Evolutionary conservation across 2,329 filamentous ascomycete genomes (phyloP).

Genomic region (Aspergillus tubingensis): DNA sequence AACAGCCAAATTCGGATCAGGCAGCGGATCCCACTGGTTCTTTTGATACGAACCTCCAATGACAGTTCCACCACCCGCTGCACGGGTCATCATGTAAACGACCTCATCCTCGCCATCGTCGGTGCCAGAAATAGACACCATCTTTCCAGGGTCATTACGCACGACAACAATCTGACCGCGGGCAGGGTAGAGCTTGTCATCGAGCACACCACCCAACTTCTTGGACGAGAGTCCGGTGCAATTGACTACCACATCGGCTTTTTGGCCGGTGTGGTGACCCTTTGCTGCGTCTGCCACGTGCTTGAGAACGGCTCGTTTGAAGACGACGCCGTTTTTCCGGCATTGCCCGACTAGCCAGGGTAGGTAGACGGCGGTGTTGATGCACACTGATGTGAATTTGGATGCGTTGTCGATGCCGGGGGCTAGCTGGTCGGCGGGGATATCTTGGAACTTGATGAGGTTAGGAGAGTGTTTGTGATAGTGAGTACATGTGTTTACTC

Average conservation of each 20-base stretch:
- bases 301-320: constrained; percentile 64
- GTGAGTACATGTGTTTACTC: constrained; percentile 23
- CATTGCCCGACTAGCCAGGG: constrained; percentile 83
- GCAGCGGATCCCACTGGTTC: constrained; percentile 74
- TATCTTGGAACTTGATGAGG: constrained; percentile 57
- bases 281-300: constrained; percentile 71
- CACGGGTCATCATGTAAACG: constrained; percentile 80
- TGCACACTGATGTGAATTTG: constrained; percentile 81
- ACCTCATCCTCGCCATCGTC: constrained; percentile 73
- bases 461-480: not conserved
- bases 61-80: constrained; percentile 74
- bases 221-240: constrained; percentile 77
- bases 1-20: constrained; percentile 75
- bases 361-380: constrained; percentile 87
- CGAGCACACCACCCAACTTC: constrained; percentile 78
- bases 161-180: constrained; percentile 85
- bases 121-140: constrained; percentile 70
- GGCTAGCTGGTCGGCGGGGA: constrained; percentile 61
- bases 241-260: constrained; percentile 74
- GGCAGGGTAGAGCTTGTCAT: constrained; percentile 70
- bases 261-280: constrained; percentile 59
- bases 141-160: constrained; percentile 71
- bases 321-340: constrained; percentile 67
- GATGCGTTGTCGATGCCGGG: constrained; percentile 70
- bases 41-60: constrained; percentile 84